Percentiles rank a stretch among this genome's conserved stretches.
phyloP scores from a whole-genome alignment of 768 basidiomycete genomes.

The Amanita inopinata region DNA sequence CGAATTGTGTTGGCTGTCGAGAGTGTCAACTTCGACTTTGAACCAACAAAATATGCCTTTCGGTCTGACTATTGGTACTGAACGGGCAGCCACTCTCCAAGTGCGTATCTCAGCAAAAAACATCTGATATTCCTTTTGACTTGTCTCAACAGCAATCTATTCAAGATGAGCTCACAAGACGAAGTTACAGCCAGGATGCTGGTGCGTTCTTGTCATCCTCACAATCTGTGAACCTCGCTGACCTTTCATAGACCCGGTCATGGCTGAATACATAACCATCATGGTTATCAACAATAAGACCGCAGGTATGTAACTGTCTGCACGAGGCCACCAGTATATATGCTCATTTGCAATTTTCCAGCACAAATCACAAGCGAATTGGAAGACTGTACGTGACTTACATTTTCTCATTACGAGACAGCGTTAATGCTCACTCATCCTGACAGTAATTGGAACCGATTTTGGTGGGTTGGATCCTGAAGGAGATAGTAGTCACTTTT shows the following conservation, averaged over 20 bases:
- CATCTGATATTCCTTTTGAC: conserved; percentile 12
- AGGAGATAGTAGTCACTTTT: not conserved
- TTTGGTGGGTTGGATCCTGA: conserved; percentile 43
- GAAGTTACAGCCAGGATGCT: conserved; percentile 67
- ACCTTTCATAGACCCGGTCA: conserved; percentile 58
- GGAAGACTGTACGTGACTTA: conserved; percentile 54
- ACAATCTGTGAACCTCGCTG: conserved; percentile 6
- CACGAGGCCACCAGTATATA: not conserved
- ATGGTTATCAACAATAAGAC: conserved; percentile 94
- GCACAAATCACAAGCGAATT: conserved; percentile 85
- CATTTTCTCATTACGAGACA: conserved; percentile 1
- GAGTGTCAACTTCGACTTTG: conserved; percentile 19
- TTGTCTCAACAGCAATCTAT: conserved; percentile 49
- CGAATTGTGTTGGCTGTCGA: conserved; percentile 1
- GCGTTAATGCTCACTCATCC: conserved; percentile 10
- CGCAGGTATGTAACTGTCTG: conserved; percentile 36
- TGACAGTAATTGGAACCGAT: conserved; percentile 64
- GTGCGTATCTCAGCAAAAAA: conserved; percentile 24
- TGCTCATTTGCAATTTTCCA: conserved; percentile 20
- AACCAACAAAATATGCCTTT: conserved; percentile 46
- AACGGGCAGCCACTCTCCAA: conserved; percentile 63
- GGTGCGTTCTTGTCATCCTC: conserved; percentile 35
- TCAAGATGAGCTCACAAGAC: conserved; percentile 69
- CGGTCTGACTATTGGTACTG: conserved; percentile 71
- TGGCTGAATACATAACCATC: conserved; percentile 92